A percentile compares a stretch with the other conserved stretches of the same genome.
Evolutionary conservation across 2,329 filamentous ascomycete species (phyloP).

Genomic region (Epicoccum nigrum): DNA sequence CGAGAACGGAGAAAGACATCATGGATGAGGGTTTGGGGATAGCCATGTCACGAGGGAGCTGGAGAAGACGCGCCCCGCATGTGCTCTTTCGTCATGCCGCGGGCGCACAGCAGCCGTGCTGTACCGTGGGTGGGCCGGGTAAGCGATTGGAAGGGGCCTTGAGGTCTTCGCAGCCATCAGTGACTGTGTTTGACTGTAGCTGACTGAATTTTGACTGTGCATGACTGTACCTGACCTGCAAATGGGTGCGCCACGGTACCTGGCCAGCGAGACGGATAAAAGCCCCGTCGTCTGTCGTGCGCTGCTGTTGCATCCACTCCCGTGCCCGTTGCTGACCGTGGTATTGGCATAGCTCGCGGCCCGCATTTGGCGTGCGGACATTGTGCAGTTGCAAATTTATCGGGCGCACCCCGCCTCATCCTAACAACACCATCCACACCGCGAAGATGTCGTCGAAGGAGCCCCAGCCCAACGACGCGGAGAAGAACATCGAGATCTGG

Average conservation of each 20-base stretch:
- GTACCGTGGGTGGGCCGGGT: constrained; percentile 23
- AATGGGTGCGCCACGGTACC: not conserved
- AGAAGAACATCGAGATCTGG: constrained; percentile 95
- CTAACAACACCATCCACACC: constrained; percentile 21
- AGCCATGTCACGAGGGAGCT: constrained; percentile 9
- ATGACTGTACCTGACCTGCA: constrained; percentile 1
- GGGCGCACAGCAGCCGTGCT: constrained; percentile 14
- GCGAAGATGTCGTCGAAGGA: constrained; percentile 46
- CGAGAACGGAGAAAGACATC: constrained; percentile 15
- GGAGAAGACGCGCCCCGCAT: constrained; percentile 13
- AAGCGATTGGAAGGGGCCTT: constrained; percentile 25
- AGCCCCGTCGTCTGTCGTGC: not conserved
- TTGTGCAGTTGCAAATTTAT: constrained; percentile 15
- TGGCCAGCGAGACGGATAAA: not conserved
- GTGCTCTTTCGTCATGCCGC: constrained; percentile 10
- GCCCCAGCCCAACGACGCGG: constrained; percentile 81
- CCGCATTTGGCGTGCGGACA: constrained; percentile 7
- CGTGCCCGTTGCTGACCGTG: not conserved
- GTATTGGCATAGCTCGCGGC: not conserved
- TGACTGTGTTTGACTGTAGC: constrained; percentile 5
- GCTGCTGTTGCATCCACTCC: not conserved
- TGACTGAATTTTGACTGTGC: constrained; percentile 4
- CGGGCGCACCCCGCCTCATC: constrained; percentile 11
- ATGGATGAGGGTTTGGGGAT: constrained; percentile 6
- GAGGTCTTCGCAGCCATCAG: not conserved